phyloP scores from a whole-genome alignment of 2,329 filamentous ascomycete genomes.

The Onygena corvina region DNA sequence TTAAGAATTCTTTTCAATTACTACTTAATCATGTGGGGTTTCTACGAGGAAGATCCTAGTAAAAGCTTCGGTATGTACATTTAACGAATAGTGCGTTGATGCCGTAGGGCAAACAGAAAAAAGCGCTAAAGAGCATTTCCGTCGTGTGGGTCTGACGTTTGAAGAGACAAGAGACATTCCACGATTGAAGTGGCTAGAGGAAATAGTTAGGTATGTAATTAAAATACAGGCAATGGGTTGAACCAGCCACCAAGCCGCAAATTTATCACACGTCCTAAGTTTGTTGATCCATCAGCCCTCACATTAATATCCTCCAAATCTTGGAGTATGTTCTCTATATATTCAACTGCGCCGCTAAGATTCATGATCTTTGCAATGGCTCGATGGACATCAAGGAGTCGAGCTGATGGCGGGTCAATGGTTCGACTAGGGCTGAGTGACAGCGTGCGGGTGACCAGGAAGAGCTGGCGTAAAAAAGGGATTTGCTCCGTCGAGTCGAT shows the following conservation, averaged over 20 bases:
- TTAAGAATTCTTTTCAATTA: too few species aligned
- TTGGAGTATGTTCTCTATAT: conserved; percentile 16
- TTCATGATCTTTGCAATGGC: conserved; percentile 16
- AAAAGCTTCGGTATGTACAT: too few species aligned
- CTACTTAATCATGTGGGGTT: too few species aligned
- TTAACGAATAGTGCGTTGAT: too few species aligned
- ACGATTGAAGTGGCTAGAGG: too few species aligned
- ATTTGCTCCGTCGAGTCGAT: conserved; percentile 13
- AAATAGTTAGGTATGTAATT: not conserved
- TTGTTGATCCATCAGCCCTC: conserved; percentile 16
- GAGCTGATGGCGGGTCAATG: conserved; percentile 20
- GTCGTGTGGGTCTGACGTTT: too few species aligned
- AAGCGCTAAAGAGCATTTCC: too few species aligned
- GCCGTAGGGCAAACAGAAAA: too few species aligned
- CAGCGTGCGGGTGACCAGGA: conserved; percentile 12
- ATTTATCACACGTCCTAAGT: conserved; percentile 13
- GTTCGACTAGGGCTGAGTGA: conserved; percentile 19
- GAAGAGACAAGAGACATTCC: too few species aligned
- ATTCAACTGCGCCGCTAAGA: conserved; percentile 17
- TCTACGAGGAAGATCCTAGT: too few species aligned
- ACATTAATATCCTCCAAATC: conserved; percentile 22
- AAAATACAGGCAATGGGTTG: conserved; percentile 10
- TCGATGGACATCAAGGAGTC: conserved; percentile 15
- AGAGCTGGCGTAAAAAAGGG: conserved; percentile 11
- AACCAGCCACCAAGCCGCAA: conserved; percentile 16